phyloP scores from a whole-genome alignment of 805 yeast genomes.

The Kazachstania psychrophila region DNA sequence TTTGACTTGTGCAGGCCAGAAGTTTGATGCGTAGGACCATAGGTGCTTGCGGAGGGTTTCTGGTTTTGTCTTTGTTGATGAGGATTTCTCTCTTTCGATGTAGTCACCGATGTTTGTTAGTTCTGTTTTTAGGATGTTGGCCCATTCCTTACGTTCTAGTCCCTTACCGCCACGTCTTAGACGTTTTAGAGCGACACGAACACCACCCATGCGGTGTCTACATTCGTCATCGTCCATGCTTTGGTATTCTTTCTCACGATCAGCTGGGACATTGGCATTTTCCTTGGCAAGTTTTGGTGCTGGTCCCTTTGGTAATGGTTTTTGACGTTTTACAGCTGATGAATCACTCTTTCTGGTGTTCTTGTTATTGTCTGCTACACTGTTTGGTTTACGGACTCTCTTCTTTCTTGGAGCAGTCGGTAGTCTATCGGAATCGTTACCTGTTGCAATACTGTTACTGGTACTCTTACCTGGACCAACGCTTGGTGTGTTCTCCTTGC shows the following conservation, averaged over 20 bases:
- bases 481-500: slow-evolving; percentile 24
- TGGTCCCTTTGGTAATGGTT: slow-evolving; percentile 25
- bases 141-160: slow-evolving; percentile 69
- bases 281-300: slow-evolving; percentile 7
- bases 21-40: slow-evolving; percentile 76
- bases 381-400: slow-evolving; percentile 23
- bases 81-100: slow-evolving; percentile 38
- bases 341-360: slow-evolving; percentile 10
- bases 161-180: slow-evolving; percentile 67
- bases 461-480: slow-evolving; percentile 11
- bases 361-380: neutral
- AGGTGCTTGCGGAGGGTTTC: slow-evolving; percentile 49
- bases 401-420: slow-evolving; percentile 24
- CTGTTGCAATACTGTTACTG: slow-evolving; percentile 5
- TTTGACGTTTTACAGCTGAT: slow-evolving; percentile 16
- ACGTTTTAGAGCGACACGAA: slow-evolving; percentile 54
- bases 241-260: slow-evolving; percentile 46
- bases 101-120: slow-evolving; percentile 65
- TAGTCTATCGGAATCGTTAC: slow-evolving; percentile 5
- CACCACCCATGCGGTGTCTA: slow-evolving; percentile 51
- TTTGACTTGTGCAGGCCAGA: slow-evolving; percentile 84
- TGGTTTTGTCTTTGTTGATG: slow-evolving; percentile 20
- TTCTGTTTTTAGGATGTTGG: slow-evolving; percentile 56
- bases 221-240: slow-evolving; percentile 73
- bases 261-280: neutral